These are phyloP conservation scores for Lithohypha guttulata DNA, from an alignment of 2,329 filamentous ascomycete genomes.

Conservation along the genomic window DNA sequence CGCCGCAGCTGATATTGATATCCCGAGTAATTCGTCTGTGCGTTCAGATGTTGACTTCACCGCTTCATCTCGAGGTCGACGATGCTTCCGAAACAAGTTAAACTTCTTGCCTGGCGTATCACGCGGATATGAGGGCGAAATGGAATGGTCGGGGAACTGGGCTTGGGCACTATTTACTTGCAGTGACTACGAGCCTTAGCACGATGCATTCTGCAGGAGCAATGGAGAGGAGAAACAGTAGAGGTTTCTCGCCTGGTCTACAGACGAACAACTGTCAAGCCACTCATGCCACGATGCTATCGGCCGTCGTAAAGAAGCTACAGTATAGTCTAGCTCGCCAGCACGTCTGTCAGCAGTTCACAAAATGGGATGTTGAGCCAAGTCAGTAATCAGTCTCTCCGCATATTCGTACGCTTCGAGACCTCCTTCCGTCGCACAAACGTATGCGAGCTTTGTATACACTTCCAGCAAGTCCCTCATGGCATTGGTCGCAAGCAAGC, in stretches of 20 bases:
- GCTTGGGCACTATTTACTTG: background rate
- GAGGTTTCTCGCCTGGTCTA: background rate
- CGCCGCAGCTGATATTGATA: too few relatives aligned
- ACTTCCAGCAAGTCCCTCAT: too few relatives aligned
- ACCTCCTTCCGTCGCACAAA: too few relatives aligned
- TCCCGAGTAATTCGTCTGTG: background rate
- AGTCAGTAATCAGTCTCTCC: background rate
- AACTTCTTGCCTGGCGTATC: constrained; percentile 5
- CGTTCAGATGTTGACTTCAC: constrained; percentile 1
- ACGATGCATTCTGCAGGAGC: constrained; percentile 4
- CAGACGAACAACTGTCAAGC: background rate
- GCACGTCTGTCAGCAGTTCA: background rate
- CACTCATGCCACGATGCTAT: background rate
- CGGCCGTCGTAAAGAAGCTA: background rate
- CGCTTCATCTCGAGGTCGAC: background rate
- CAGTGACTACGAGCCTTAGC: background rate
- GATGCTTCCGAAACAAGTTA: background rate
- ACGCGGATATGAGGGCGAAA: background rate
- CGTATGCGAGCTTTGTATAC: too few relatives aligned
- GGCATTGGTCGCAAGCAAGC: too few relatives aligned
- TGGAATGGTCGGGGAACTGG: background rate
- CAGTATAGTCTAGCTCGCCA: background rate
- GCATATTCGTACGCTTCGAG: too few relatives aligned
- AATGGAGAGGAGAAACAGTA: background rate
- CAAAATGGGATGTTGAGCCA: background rate